Evolutionary conservation across 2,329 filamentous ascomycete species (phyloP).

Genomic region (Claviceps sp.): DNA sequence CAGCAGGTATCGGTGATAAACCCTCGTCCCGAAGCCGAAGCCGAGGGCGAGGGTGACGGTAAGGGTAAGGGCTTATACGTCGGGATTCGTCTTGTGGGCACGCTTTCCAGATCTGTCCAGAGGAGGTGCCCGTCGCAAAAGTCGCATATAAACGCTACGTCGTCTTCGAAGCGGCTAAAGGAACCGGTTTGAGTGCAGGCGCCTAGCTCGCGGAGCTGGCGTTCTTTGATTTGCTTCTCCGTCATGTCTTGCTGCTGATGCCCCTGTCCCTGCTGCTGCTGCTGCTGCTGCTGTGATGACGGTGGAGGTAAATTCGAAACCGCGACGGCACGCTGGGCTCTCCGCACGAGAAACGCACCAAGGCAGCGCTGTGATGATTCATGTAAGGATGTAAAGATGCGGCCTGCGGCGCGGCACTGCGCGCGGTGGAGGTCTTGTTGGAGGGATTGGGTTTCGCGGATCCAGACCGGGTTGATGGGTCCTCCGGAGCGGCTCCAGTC

Average conservation of each 20-base stretch:
- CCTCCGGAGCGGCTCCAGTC: constrained; percentile 43
- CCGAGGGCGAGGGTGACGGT: too few species aligned
- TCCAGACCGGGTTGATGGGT: constrained; percentile 42
- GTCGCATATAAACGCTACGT: constrained; percentile 47
- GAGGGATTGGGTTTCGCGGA: constrained; percentile 35
- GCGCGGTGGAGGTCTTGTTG: constrained; percentile 40
- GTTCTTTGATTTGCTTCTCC: constrained; percentile 22
- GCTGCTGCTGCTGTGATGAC: too few species aligned
- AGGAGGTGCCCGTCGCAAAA: constrained; percentile 48
- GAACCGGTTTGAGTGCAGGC: constrained; percentile 39
- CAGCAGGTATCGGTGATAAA: constrained; percentile 27
- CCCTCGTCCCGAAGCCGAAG: too few species aligned
- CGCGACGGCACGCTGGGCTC: constrained; percentile 26
- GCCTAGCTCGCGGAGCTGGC: constrained; percentile 34
- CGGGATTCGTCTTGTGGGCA: constrained; percentile 32
- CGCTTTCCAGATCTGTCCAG: constrained; percentile 41
- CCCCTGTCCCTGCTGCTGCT: too few species aligned
- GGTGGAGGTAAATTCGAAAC: neutral
- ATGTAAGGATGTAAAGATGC: constrained; percentile 40
- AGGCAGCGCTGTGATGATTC: constrained; percentile 37
- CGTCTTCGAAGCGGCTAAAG: constrained; percentile 41
- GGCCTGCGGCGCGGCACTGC: constrained; percentile 42
- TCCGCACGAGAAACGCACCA: constrained; percentile 41
- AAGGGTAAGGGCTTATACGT: constrained; percentile 10
- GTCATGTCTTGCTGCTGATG: constrained; percentile 7